Evolutionary conservation across 2,329 filamentous ascomycete species (phyloP).

Genomic region (Ustulina deusta): DNA sequence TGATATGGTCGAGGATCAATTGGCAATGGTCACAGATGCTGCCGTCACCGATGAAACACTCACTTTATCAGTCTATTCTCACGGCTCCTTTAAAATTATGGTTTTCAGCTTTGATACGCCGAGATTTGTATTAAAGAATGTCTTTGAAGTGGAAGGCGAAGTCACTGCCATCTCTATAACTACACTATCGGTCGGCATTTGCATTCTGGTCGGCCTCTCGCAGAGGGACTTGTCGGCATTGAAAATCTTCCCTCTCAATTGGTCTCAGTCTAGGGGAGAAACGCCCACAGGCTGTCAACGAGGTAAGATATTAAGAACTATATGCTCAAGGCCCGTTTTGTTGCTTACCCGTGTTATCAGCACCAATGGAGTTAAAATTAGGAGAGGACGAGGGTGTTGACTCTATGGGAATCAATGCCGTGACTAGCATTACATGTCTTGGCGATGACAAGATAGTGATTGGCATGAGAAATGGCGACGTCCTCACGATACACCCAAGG

Average conservation of each 20-base stretch:
- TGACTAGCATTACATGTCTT: conserved; percentile 60
- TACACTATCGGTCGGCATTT: conserved; percentile 34
- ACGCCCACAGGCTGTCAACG: conserved; percentile 21
- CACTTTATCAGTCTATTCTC: conserved; percentile 58
- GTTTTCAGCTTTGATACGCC: conserved; percentile 54
- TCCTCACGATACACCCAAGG: conserved; percentile 56
- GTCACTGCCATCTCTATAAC: conserved; percentile 60
- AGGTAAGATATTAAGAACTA: conserved; percentile 34
- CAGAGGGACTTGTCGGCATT: conserved; percentile 38
- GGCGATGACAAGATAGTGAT: conserved; percentile 54
- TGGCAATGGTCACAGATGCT: conserved; percentile 57
- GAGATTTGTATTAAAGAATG: conserved; percentile 47
- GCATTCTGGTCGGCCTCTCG: conserved; percentile 46
- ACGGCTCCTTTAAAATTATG: conserved; percentile 55
- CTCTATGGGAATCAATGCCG: conserved; percentile 52
- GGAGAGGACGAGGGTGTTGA: conserved; percentile 13
- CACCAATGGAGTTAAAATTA: neutral
- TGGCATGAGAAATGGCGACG: conserved; percentile 65
- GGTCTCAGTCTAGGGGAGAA: conserved; percentile 8
- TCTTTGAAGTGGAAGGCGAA: conserved; percentile 58
- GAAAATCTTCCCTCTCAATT: conserved; percentile 39
- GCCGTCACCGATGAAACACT: conserved; percentile 55
- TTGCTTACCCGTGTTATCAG: neutral
- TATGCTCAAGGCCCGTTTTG: conserved; percentile 17
- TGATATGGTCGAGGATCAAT: conserved; percentile 50